These are phyloP conservation scores for Trametes sanguinea DNA, from an alignment of 768 basidiomycete genomes.

Conservation along the genomic window DNA sequence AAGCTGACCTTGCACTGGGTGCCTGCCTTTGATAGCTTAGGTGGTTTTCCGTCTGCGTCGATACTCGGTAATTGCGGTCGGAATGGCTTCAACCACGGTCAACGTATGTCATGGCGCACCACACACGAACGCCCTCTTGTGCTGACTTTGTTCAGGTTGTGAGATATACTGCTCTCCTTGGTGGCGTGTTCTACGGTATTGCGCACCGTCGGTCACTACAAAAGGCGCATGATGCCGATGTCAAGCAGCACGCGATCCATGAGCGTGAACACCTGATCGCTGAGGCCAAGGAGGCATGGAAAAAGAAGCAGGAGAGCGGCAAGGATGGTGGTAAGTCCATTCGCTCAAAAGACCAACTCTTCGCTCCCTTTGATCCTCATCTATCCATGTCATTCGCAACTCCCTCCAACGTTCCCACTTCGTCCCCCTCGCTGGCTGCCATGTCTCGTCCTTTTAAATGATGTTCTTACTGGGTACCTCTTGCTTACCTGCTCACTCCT, in stretches of 20 bases:
- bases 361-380: no score
- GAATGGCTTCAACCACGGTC: conserved; percentile 74
- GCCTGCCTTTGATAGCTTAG: not conserved
- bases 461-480: no score
- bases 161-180: conserved; percentile 87
- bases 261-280: conserved; percentile 75
- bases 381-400: not conserved
- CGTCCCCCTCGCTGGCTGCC: not conserved
- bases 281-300: conserved; percentile 90
- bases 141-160: conserved; percentile 56
- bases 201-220: conserved; percentile 91
- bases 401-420: not conserved
- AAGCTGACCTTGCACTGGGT: not conserved
- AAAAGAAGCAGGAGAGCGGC: conserved; percentile 66
- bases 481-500: conserved; percentile 17
- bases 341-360: no score
- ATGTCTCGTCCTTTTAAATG: not conserved
- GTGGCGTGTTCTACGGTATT: conserved; percentile 90
- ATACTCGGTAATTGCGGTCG: conserved; percentile 8
- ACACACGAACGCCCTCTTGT: not conserved
- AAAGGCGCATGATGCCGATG: conserved; percentile 73
- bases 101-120: conserved; percentile 53
- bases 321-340: conserved; percentile 54
- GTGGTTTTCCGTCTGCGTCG: conserved; percentile 2
- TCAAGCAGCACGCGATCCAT: conserved; percentile 71